Evolutionary conservation across 805 yeast species (phyloP).

Genomic region (Yamadazyma olivae): DNA sequence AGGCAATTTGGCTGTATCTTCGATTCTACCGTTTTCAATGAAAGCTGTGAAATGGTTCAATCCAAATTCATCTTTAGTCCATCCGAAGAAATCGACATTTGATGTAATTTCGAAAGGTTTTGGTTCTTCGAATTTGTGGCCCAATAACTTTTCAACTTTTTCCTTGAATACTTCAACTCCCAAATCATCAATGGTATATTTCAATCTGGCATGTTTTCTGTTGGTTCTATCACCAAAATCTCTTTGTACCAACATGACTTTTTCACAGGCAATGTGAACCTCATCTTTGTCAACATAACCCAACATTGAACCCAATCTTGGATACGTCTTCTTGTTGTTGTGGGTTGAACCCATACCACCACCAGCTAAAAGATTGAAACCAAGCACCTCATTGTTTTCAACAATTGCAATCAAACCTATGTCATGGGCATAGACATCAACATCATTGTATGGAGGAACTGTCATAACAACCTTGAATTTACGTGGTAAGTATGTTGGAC

Average conservation of each 20-base stretch:
- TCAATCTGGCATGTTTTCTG: slow-evolving; percentile 96
- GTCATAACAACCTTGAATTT: slow-evolving; percentile 93
- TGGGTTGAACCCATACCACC: slow-evolving; percentile 99
- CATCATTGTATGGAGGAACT: slow-evolving; percentile 95
- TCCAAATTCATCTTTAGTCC: slow-evolving; percentile 85
- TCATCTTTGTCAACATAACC: slow-evolving; percentile 73
- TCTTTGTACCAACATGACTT: slow-evolving; percentile 90
- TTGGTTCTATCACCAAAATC: slow-evolving; percentile 93
- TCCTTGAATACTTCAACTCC: slow-evolving; percentile 80
- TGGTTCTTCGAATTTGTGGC: slow-evolving; percentile 67
- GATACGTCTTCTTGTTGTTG: slow-evolving; percentile 94
- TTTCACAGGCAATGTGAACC: slow-evolving; percentile 78
- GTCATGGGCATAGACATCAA: slow-evolving; percentile 94
- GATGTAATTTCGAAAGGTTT: slow-evolving; percentile 75
- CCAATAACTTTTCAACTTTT: slow-evolving; percentile 82
- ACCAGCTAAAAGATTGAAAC: slow-evolving; percentile 88
- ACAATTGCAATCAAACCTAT: slow-evolving; percentile 89
- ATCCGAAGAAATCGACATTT: slow-evolving; percentile 89
- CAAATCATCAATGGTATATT: slow-evolving; percentile 93
- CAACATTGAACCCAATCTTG: slow-evolving; percentile 85
- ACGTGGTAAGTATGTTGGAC: slow-evolving; percentile 86
- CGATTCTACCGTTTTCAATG: slow-evolving; percentile 95
- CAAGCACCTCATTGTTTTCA: slow-evolving; percentile 61
- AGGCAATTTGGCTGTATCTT: slow-evolving; percentile 85
- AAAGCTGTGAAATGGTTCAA: slow-evolving; percentile 89